These are phyloP conservation scores for Pythium biforme DNA, from an alignment of 352 stramenopile genomes.

Conservation along the genomic window DNA sequence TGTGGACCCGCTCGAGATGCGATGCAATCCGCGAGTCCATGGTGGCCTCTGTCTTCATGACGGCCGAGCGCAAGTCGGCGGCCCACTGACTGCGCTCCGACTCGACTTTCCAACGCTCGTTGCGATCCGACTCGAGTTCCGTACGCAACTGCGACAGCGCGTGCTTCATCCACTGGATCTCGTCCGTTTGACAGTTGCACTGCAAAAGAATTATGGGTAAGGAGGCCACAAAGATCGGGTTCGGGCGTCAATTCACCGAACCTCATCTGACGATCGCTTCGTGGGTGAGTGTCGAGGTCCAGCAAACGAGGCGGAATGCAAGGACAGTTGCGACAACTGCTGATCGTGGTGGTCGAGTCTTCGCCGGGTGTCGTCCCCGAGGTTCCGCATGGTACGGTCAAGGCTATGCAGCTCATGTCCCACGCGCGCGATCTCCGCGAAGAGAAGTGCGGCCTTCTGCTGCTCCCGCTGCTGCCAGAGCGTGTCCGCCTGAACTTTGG, in stretches of 20 bases:
- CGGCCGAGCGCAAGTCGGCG: slow-evolving; percentile 26
- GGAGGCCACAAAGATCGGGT: too few species aligned
- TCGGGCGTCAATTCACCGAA: too few species aligned
- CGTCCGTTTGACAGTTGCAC: slow-evolving; percentile 37
- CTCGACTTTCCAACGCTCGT: slow-evolving; percentile 42
- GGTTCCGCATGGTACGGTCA: slow-evolving; percentile 30
- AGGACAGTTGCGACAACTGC: slow-evolving; percentile 16
- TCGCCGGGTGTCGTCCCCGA: slow-evolving; percentile 35
- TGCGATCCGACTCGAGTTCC: slow-evolving; percentile 61
- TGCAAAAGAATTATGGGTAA: background rate
- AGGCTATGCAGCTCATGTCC: slow-evolving; percentile 47
- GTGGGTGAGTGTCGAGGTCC: slow-evolving; percentile 5
- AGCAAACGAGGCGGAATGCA: slow-evolving; percentile 7
- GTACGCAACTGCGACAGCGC: slow-evolving; percentile 42
- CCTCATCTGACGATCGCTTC: slow-evolving; percentile 16
- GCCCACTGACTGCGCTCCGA: slow-evolving; percentile 34
- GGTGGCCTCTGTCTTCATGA: slow-evolving; percentile 38
- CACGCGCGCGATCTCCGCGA: slow-evolving; percentile 58
- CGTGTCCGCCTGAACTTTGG: slow-evolving; percentile 55
- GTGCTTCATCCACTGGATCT: slow-evolving; percentile 41
- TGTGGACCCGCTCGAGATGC: slow-evolving; percentile 46
- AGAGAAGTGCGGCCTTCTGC: slow-evolving; percentile 65
- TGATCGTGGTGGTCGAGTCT: slow-evolving; percentile 51
- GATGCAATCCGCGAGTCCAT: slow-evolving; percentile 41
- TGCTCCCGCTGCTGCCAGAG: slow-evolving; percentile 58